Evolutionary conservation across 1,139 yeast genomes (phyloP).

Genomic region (Lodderomyces jiufengensis): DNA sequence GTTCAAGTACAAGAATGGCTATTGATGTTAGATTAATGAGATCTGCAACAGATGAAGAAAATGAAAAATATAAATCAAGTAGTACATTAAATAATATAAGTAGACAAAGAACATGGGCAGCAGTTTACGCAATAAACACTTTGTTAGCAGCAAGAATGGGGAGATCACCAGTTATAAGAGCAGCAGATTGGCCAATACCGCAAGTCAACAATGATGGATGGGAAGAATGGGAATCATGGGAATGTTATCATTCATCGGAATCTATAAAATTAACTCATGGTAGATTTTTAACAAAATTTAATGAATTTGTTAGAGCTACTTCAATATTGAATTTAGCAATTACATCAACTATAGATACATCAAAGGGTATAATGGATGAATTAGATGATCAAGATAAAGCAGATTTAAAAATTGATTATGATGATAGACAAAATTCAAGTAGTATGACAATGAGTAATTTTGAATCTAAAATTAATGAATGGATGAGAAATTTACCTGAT

Average conservation of each 20-base stretch:
- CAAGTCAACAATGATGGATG: slow-evolving; percentile 20
- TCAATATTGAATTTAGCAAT: slow-evolving; percentile 20
- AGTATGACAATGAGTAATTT: slow-evolving; percentile 17
- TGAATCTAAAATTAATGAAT: slow-evolving; percentile 13
- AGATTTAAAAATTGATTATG: slow-evolving; percentile 9
- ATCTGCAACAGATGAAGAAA: slow-evolving; percentile 12
- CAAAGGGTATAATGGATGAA: slow-evolving; percentile 11
- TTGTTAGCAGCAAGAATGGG: slow-evolving; percentile 23
- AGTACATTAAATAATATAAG: slow-evolving; percentile 17
- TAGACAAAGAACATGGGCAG: slow-evolving; percentile 25
- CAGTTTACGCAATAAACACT: slow-evolving; percentile 21
- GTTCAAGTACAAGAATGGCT: slow-evolving; percentile 24
- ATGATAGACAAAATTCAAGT: slow-evolving; percentile 12
- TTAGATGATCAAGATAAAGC: slow-evolving; percentile 2
- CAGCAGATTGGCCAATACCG: slow-evolving; percentile 25
- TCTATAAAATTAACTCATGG: slow-evolving; percentile 18
- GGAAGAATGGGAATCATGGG: slow-evolving; percentile 28
- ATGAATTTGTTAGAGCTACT: slow-evolving; percentile 17
- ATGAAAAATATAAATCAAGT: slow-evolving; percentile 9
- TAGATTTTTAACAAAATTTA: slow-evolving; percentile 19
- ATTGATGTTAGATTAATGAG: slow-evolving; percentile 25
- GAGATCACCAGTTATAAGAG: slow-evolving; percentile 21
- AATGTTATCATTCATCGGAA: slow-evolving; percentile 14
- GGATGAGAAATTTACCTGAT: slow-evolving; percentile 16
- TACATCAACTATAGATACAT: slow-evolving; percentile 20